phyloP scores from a whole-genome alignment of 306 rosid genomes.

The Cicer cuneatum region DNA sequence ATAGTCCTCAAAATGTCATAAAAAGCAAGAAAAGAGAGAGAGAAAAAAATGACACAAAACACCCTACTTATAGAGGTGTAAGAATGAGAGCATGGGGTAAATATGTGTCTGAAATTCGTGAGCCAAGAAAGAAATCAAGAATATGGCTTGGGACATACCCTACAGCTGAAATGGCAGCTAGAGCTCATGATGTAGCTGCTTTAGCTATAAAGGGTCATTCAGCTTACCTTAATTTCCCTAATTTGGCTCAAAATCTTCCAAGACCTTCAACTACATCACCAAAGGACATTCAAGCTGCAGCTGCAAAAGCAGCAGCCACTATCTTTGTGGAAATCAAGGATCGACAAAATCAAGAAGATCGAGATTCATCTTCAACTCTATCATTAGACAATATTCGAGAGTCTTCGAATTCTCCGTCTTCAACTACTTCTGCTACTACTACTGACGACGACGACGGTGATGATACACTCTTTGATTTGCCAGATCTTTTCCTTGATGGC shows the following conservation, averaged over 20 bases:
- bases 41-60: slow-evolving; percentile 48
- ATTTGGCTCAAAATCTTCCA: slow-evolving; percentile 65
- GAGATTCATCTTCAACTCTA: slow-evolving; percentile 40
- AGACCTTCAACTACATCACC: slow-evolving; percentile 68
- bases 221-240: slow-evolving; percentile 86
- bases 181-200: slow-evolving; percentile 95
- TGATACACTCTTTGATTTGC: slow-evolving; percentile 79
- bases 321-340: slow-evolving; percentile 39
- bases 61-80: slow-evolving; percentile 77
- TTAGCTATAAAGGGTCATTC: slow-evolving; percentile 81
- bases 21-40: slow-evolving; percentile 53
- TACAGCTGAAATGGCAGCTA: slow-evolving; percentile 90
- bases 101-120: slow-evolving; percentile 93
- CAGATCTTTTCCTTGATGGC: slow-evolving; percentile 74
- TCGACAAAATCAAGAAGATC: slow-evolving; percentile 30
- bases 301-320: slow-evolving; percentile 74
- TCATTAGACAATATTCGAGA: slow-evolving; percentile 45
- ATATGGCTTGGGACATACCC: slow-evolving; percentile 95
- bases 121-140: slow-evolving; percentile 88
- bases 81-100: slow-evolving; percentile 89
- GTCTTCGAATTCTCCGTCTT: slow-evolving; percentile 49
- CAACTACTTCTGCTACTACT: slow-evolving; percentile 19
- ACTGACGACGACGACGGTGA: slow-evolving; percentile 50
- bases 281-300: slow-evolving; percentile 92
- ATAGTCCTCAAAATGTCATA: slow-evolving; percentile 33